These are phyloP conservation scores for Cladosporium sp. DNA, from an alignment of 2,329 filamentous ascomycete genomes.

Conservation along the genomic window DNA sequence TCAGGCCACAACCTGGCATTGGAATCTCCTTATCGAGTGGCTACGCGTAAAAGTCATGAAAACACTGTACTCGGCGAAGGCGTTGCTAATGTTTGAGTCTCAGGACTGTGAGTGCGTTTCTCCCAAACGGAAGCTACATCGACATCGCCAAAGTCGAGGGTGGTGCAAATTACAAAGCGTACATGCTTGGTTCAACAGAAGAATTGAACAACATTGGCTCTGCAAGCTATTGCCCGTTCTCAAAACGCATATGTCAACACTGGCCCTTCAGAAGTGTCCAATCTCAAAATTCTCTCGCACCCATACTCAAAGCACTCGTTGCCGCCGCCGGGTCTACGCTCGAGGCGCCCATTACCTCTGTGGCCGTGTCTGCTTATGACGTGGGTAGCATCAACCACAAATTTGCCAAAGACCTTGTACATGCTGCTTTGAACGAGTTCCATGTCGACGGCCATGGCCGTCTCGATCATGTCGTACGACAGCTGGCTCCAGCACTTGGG, in stretches of 20 bases:
- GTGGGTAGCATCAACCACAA: background rate
- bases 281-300: background rate
- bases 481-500: background rate
- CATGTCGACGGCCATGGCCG: background rate
- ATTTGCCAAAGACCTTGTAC: background rate
- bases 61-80: too few species aligned
- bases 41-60: background rate
- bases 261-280: background rate
- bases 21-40: background rate
- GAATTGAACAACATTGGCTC: background rate
- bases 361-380: background rate
- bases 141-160: slow-evolving; percentile 8
- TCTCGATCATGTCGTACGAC: background rate
- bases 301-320: background rate
- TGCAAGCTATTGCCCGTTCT: background rate
- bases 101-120: background rate
- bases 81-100: background rate
- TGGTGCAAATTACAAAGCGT: background rate
- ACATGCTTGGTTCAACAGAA: background rate
- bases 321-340: background rate
- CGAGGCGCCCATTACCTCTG: background rate
- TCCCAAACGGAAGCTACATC: slow-evolving; percentile 7
- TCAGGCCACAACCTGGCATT: background rate
- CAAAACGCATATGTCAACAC: background rate
- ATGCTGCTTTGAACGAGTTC: background rate